These are phyloP conservation scores for Rhynchosporium agropyri DNA, from an alignment of 2,329 filamentous ascomycete genomes.

Conservation along the genomic window DNA sequence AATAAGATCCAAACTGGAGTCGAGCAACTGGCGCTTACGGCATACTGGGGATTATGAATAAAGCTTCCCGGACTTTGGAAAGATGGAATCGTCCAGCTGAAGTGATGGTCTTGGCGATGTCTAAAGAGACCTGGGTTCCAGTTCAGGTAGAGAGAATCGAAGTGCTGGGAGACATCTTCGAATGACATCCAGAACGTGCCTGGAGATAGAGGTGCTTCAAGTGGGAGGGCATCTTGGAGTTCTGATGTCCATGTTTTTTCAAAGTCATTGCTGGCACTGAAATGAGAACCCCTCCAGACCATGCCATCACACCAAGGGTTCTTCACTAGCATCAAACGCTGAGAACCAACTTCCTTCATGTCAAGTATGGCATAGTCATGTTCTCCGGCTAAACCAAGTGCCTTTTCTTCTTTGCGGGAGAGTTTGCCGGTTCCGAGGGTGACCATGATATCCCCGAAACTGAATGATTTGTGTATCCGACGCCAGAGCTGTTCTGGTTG, in stretches of 20 bases:
- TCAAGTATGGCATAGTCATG: slow-evolving; percentile 94
- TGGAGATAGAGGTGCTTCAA: slow-evolving; percentile 47
- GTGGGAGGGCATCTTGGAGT: slow-evolving; percentile 34
- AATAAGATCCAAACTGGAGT: slow-evolving; percentile 82
- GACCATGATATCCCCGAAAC: slow-evolving; percentile 78
- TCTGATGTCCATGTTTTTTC: slow-evolving; percentile 31
- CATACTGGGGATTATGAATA: slow-evolving; percentile 71
- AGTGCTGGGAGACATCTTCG: slow-evolving; percentile 85
- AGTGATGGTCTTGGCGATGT: slow-evolving; percentile 85
- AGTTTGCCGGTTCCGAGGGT: slow-evolving; percentile 90
- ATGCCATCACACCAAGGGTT: slow-evolving; percentile 93
- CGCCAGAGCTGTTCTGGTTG: slow-evolving; percentile 77
- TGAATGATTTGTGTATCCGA: slow-evolving; percentile 73
- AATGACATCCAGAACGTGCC: slow-evolving; percentile 95
- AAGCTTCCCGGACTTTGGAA: slow-evolving; percentile 56
- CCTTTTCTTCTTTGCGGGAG: slow-evolving; percentile 73
- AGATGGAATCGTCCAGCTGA: slow-evolving; percentile 70
- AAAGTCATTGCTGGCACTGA: slow-evolving; percentile 14
- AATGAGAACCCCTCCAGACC: slow-evolving; percentile 62
- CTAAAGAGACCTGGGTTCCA: slow-evolving; percentile 90
- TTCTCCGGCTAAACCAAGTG: slow-evolving; percentile 80
- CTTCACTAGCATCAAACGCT: slow-evolving; percentile 78
- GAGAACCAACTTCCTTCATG: slow-evolving; percentile 65
- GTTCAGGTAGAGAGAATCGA: slow-evolving; percentile 94
- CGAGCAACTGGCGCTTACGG: slow-evolving; percentile 59